Conservation (phyloP, 1,284 basidiomycete genomes). For the Schizophyllum commune region DNA sequence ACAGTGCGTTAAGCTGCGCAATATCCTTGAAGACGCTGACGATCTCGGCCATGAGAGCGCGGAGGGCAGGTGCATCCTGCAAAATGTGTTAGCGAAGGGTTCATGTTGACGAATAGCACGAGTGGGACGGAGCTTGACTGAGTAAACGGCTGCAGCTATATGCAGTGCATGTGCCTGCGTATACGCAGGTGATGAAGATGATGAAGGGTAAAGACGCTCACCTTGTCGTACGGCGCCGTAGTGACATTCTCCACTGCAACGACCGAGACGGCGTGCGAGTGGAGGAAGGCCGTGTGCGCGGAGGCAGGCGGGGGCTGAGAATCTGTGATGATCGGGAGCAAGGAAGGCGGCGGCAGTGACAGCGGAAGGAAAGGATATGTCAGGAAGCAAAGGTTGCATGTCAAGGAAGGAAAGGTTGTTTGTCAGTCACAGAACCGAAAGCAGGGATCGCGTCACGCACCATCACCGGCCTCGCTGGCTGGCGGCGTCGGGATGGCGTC, state of each 20-base stretch:
- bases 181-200: too few species aligned
- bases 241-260: constrained; percentile 84
- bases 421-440: not conserved
- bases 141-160: too few species aligned
- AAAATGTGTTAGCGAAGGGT: not conserved
- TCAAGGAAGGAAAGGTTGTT: too few species aligned
- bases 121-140: too few species aligned
- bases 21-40: constrained; percentile 99
- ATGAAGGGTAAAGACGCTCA: not conserved
- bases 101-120: too few species aligned
- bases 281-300: constrained; percentile 85
- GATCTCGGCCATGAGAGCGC: constrained; percentile 95
- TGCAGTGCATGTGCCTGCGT: too few species aligned
- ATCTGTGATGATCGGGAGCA: constrained; percentile 8
- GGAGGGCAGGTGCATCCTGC: constrained; percentile 82
- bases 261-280: constrained; percentile 84
- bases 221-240: constrained; percentile 79
- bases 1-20: constrained; percentile 93
- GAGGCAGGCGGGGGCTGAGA: constrained; percentile 31
- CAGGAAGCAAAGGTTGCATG: too few species aligned
- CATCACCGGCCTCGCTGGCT: constrained; percentile 16
- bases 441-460: constrained; percentile 14
- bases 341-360: constrained; percentile 1
- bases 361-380: too few species aligned
- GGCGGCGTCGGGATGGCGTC: constrained; percentile 42